phyloP scores from a whole-genome alignment of 1,284 basidiomycete genomes.

The Ustilago bromivora region DNA sequence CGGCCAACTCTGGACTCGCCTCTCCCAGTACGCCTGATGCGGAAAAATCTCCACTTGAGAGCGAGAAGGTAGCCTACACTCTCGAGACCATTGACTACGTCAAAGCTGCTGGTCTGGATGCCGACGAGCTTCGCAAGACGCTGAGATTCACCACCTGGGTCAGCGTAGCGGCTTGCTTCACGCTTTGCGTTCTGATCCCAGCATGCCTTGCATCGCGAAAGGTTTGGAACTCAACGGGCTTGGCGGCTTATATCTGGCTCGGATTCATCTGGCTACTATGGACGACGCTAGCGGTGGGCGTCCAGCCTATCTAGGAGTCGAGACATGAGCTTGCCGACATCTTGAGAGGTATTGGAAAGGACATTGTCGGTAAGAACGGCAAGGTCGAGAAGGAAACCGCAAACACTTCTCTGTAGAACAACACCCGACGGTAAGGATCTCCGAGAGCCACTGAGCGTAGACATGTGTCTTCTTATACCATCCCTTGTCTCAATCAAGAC shows the following conservation, averaged over 20 bases:
- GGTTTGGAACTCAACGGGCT: constrained; percentile 57
- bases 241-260: constrained; percentile 65
- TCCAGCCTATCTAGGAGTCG: constrained; percentile 89
- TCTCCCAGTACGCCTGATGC: constrained; percentile 8
- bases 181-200: constrained; percentile 61
- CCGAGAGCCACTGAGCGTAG: background rate
- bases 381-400: constrained; percentile 13
- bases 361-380: constrained; percentile 45
- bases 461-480: background rate
- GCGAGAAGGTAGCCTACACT: constrained; percentile 36
- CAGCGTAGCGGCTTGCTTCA: constrained; percentile 45
- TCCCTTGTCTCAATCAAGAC: too few relatives aligned
- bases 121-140: constrained; percentile 41
- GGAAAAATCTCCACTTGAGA: constrained; percentile 30
- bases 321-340: constrained; percentile 77
- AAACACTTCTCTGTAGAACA: constrained; percentile 11
- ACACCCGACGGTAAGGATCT: background rate
- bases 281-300: constrained; percentile 76
- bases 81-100: constrained; percentile 40
- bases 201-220: constrained; percentile 52
- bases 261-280: constrained; percentile 86
- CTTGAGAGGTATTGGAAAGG: constrained; percentile 73
- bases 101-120: constrained; percentile 57
- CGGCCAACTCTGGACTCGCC: constrained; percentile 17
- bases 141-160: constrained; percentile 45